A percentile compares a stretch with the other conserved stretches of the same genome.
Evolutionary conservation across 2,329 filamentous ascomycete genomes (phyloP).

Genomic region (Arachnopeziza araneosa): DNA sequence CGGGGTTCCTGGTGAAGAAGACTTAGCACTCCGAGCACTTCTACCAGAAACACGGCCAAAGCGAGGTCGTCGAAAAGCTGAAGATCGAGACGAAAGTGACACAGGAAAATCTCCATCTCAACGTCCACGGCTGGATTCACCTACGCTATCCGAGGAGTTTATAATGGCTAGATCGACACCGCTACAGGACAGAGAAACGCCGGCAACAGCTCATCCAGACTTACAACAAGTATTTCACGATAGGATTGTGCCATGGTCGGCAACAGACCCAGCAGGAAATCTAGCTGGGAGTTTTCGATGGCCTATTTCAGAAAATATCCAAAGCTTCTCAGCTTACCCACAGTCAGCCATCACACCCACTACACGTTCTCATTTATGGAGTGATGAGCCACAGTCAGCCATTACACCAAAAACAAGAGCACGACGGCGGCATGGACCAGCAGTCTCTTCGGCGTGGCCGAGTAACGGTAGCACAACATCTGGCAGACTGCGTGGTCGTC

Average conservation of each 20-base stretch:
- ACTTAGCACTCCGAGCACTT: conserved; percentile 78
- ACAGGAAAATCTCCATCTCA: conserved; percentile 47
- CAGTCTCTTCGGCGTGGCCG: conserved; percentile 87
- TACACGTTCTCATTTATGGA: conserved; percentile 32
- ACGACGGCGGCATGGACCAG: conserved; percentile 69
- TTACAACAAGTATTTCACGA: conserved; percentile 21
- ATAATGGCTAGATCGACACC: conserved; percentile 29
- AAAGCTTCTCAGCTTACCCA: conserved; percentile 64
- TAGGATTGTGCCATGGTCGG: conserved; percentile 26
- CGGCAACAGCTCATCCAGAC: conserved; percentile 34
- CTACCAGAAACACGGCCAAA: conserved; percentile 68
- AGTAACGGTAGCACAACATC: conserved; percentile 54
- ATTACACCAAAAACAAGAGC: conserved; percentile 57
- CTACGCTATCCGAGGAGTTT: conserved; percentile 38
- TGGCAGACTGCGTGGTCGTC: conserved; percentile 72
- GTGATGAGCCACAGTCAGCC: conserved; percentile 64
- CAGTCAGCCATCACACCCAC: conserved; percentile 69
- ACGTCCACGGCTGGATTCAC: conserved; percentile 55
- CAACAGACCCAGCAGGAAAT: conserved; percentile 14
- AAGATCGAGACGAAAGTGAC: conserved; percentile 51
- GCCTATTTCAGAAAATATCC: conserved; percentile 43
- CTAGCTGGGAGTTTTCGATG: conserved; percentile 30
- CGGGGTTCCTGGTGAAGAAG: conserved; percentile 79
- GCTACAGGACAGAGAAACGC: conserved; percentile 32
- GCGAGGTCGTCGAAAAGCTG: conserved; percentile 56